These are phyloP conservation scores for Dothiorella sarmentorum DNA, from an alignment of 2,329 filamentous ascomycete species.

Conservation along the genomic window DNA sequence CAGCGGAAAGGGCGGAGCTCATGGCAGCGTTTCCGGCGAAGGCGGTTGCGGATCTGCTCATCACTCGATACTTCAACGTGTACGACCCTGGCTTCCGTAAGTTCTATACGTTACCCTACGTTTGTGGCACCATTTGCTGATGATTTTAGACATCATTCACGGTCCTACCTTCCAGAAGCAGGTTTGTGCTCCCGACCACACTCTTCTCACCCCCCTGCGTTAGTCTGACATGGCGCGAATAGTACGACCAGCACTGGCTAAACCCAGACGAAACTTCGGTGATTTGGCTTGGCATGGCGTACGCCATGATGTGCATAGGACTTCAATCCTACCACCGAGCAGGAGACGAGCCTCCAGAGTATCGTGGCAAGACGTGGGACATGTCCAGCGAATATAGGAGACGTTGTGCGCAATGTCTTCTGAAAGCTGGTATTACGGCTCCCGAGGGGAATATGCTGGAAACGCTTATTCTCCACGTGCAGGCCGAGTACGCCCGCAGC, in stretches of 20 bases:
- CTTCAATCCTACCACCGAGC: slow-evolving; percentile 77
- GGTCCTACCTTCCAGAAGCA: slow-evolving; percentile 72
- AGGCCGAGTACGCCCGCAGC: slow-evolving; percentile 69
- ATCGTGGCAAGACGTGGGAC: slow-evolving; percentile 60
- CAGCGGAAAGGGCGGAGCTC: slow-evolving; percentile 71
- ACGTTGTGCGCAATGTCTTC: slow-evolving; percentile 73
- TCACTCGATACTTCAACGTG: slow-evolving; percentile 88
- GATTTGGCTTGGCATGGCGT: slow-evolving; percentile 76
- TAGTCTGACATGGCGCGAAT: not conserved
- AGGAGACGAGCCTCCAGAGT: slow-evolving; percentile 75
- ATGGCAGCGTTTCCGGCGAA: slow-evolving; percentile 76
- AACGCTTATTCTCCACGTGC: slow-evolving; percentile 70
- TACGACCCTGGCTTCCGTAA: slow-evolving; percentile 58
- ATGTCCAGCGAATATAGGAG: slow-evolving; percentile 58
- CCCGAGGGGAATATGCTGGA: slow-evolving; percentile 74
- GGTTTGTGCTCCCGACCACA: not conserved
- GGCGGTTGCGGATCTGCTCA: slow-evolving; percentile 76
- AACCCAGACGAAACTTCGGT: slow-evolving; percentile 68
- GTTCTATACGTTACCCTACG: not conserved
- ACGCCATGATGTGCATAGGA: slow-evolving; percentile 71
- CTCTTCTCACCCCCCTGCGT: not conserved
- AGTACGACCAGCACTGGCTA: slow-evolving; percentile 67
- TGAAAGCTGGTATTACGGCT: slow-evolving; percentile 73
- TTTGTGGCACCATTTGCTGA: not conserved
- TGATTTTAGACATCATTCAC: slow-evolving; percentile 40